Percentiles rank a stretch among this genome's conserved stretches.
These are phyloP conservation scores for Candida namnaoensis DNA, from an alignment of 805 yeast species.

Conservation along the genomic window DNA sequence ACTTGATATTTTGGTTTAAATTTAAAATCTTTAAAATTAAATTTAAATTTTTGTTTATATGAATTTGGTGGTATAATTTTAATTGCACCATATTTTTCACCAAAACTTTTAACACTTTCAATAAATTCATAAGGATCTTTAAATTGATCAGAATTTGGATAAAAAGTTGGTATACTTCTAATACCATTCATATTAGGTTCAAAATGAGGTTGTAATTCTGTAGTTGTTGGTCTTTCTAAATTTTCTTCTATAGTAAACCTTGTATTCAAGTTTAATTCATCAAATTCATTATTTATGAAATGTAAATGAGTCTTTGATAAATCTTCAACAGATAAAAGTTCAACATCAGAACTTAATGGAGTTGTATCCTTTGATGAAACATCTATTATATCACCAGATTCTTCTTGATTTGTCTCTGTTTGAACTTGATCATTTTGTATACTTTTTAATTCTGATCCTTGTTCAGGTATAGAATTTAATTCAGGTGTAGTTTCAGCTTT, in stretches of 20 bases:
- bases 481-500: too few species aligned
- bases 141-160: constrained; percentile 40
- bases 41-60: constrained; percentile 24
- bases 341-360: too few species aligned
- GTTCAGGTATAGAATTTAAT: too few species aligned
- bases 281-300: too few species aligned
- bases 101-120: constrained; percentile 35
- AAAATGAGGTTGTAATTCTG: background rate
- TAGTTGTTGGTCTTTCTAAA: background rate
- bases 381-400: too few species aligned
- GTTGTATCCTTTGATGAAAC: too few species aligned
- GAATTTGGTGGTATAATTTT: constrained; percentile 49
- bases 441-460: too few species aligned
- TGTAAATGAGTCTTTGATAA: too few species aligned
- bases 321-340: too few species aligned
- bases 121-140: constrained; percentile 48
- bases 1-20: constrained; percentile 42
- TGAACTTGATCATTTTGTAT: too few species aligned
- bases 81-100: constrained; percentile 51
- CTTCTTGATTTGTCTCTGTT: too few species aligned
- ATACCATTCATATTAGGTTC: background rate
- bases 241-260: background rate
- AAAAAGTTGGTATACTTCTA: constrained; percentile 30
- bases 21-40: constrained; percentile 40
- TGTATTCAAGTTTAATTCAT: too few species aligned